These are phyloP conservation scores for Alectoria sarmentosa DNA, from an alignment of 495 filamentous ascomycete genomes.

Conservation along the genomic window DNA sequence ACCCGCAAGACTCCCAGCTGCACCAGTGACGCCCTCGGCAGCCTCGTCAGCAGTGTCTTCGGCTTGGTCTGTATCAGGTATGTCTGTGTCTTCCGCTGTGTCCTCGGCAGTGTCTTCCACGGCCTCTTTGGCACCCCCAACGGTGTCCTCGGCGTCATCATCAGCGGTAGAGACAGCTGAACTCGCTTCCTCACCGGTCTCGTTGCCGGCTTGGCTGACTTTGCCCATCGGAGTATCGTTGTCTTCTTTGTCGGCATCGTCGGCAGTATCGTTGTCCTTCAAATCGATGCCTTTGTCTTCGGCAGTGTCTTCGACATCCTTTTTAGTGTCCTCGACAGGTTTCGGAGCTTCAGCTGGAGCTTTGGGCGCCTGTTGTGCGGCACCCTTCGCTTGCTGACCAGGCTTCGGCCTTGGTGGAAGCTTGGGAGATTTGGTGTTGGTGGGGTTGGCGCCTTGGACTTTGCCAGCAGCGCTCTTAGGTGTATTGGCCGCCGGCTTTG, in stretches of 20 bases:
- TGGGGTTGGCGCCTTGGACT: slow-evolving; percentile 21
- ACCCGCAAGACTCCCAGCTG: slow-evolving; percentile 23
- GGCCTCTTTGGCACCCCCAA: slow-evolving; percentile 26
- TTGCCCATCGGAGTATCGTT: slow-evolving; percentile 27
- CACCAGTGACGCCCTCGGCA: slow-evolving; percentile 22
- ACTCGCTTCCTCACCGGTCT: slow-evolving; percentile 31
- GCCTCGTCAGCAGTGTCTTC: slow-evolving; percentile 26
- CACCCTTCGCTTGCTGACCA: slow-evolving; percentile 19
- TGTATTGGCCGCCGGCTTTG: slow-evolving; percentile 27
- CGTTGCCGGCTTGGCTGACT: slow-evolving; percentile 28
- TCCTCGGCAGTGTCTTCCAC: slow-evolving; percentile 31
- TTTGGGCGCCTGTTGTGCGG: slow-evolving; percentile 19
- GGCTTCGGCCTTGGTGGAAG: slow-evolving; percentile 31
- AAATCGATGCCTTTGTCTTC: slow-evolving; percentile 29
- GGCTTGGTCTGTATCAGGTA: too few relatives aligned
- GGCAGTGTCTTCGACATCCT: slow-evolving; percentile 27
- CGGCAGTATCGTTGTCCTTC: slow-evolving; percentile 30
- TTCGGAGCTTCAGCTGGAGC: slow-evolving; percentile 23
- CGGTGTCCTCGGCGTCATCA: slow-evolving; percentile 31
- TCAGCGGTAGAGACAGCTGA: slow-evolving; percentile 25
- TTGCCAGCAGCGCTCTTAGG: slow-evolving; percentile 26
- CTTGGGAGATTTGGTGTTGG: slow-evolving; percentile 28
- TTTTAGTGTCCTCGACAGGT: slow-evolving; percentile 15
- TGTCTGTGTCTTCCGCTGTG: slow-evolving; percentile 18
- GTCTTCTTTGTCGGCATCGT: slow-evolving; percentile 31